Conservation (phyloP, 2,329 filamentous ascomycete species). For the Sarocladiaceae sp. region DNA sequence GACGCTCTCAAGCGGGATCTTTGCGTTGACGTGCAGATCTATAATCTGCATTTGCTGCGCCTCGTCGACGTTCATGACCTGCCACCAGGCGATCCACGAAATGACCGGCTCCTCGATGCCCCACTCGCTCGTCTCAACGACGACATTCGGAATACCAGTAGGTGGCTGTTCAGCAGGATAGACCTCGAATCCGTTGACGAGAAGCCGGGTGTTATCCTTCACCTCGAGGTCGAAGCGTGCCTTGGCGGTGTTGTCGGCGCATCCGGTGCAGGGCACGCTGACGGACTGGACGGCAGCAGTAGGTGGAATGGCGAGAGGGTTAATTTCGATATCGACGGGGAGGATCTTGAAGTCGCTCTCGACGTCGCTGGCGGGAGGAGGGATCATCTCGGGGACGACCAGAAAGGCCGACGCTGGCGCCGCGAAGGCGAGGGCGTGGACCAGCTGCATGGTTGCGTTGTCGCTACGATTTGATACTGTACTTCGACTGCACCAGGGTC, state of each 20-base stretch:
- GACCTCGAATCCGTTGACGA: constrained; percentile 55
- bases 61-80: constrained; percentile 39
- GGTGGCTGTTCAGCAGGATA: constrained; percentile 48
- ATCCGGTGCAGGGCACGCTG: constrained; percentile 47
- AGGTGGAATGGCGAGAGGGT: constrained; percentile 31
- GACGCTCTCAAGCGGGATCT: constrained; percentile 58
- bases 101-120: constrained; percentile 32
- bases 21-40: constrained; percentile 47
- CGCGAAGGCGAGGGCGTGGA: constrained; percentile 26
- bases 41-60: constrained; percentile 47
- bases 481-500: too few species aligned
- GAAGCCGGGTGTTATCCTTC: constrained; percentile 40
- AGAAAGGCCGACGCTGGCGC: constrained; percentile 41
- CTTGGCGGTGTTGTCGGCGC: constrained; percentile 38
- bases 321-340: constrained; percentile 23
- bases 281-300: constrained; percentile 32
- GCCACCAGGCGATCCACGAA: constrained; percentile 42
- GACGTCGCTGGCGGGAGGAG: constrained; percentile 27
- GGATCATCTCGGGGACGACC: constrained; percentile 41
- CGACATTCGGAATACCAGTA: constrained; percentile 36
- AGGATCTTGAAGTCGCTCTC: constrained; percentile 35
- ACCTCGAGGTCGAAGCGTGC: constrained; percentile 51
- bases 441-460: constrained; percentile 25
- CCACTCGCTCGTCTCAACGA: constrained; percentile 35
- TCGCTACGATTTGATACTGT: too few species aligned